Evolutionary conservation across 164 flowering plant genomes (phyloP), one percentile per base, ranked within the genome.

Genomic region (Nymphaea colorata): DNA sequence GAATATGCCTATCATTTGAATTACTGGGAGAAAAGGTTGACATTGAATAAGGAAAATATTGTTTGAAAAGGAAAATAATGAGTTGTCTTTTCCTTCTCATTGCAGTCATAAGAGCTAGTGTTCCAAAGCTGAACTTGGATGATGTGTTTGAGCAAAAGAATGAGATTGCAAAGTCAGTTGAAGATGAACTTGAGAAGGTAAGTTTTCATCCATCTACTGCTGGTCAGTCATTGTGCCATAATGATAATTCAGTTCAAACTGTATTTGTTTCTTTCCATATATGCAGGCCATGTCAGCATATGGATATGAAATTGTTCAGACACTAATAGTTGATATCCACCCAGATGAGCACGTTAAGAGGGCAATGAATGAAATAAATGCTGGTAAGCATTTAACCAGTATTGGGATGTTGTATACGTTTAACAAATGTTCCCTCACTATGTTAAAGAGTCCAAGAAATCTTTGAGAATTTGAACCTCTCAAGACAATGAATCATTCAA

Each of bases 301-400:
- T 74, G 93, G 96, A 2, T 90, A 69, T 51, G 90, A 90, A 79
- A 90, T 90, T 66, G 90, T 86, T 62, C 91, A 86, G 69, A 86
- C 96, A 41, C 91, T 87, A 12, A 89, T 87, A 43, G 89, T 86
- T 68, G 93, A 89, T 77, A 86, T 90, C 43, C 91, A 84, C 67
- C 93, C 92, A 64, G 92, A 88, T 79, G 92, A 67, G 62, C 84
- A 78, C 76, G 96, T 90, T 64, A 90, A 88, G 78, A 76, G 87
- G 65, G 89, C 96, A 66, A 90, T 88, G 91, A 88, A 90, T 67
- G 96, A 90, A 81, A 90, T 90, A 5, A 87, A 90, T 83, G 96
- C 96, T 68, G 96, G 93, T 82, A 80, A 55, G 17, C 16, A 10
- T 55, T 25, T 25, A 25, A 25, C 36, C 36, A 25, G 1, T 25